Base-by-base conservation (phyloP, 192 early-diverging fungal genomes). In the Borealophlyctis nickersoniae region DNA sequence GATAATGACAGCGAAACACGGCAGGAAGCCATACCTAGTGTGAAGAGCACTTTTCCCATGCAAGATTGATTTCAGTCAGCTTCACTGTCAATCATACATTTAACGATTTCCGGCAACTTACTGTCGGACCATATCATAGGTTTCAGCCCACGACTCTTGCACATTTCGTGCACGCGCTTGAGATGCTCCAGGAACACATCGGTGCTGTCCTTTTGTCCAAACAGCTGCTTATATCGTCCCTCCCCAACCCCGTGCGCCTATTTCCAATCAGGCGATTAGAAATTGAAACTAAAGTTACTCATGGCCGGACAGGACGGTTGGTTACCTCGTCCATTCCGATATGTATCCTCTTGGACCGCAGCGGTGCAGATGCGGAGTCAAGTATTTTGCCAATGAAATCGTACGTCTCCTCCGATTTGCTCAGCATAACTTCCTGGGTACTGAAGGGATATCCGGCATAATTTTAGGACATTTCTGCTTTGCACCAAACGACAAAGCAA, bases 41-140 rank as follows among this genome's bases (percentile, higher is more conserved):
- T 77, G 39, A 66, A 77, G 2, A 77, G 63, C 70, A 77, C 56
- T 72, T 29, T 45, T 7, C n/a, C n/a, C n/a, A n/a, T n/a, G n/a
- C n/a, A n/a, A n/a, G n/a, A n/a, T n/a, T n/a, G n/a, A n/a, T n/a
- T n/a, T n/a, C n/a, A n/a, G n/a, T n/a, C n/a, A n/a, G n/a, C n/a
- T n/a, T n/a, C n/a, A n/a, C n/a, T n/a, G n/a, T n/a, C n/a, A n/a
- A n/a, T n/a, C n/a, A n/a, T n/a, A n/a, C n/a, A n/a, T n/a, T 19
- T 45, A 19, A 7, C 39, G 39, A 45, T 19, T 45, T 45, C 9
- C 39, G 19, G 19, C 7, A 30, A 67, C 79, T 69, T 80, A 87
- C 82, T 94, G 69, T 94, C 92, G 1, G 91, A 92, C 92, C 92
- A 94, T 49, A 93, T 85, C 82, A 94, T 87, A 1, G 90, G 88